These are phyloP conservation scores for Pyrus bretschneideri DNA, from an alignment of 306 rosid species.

Conservation along the genomic window DNA sequence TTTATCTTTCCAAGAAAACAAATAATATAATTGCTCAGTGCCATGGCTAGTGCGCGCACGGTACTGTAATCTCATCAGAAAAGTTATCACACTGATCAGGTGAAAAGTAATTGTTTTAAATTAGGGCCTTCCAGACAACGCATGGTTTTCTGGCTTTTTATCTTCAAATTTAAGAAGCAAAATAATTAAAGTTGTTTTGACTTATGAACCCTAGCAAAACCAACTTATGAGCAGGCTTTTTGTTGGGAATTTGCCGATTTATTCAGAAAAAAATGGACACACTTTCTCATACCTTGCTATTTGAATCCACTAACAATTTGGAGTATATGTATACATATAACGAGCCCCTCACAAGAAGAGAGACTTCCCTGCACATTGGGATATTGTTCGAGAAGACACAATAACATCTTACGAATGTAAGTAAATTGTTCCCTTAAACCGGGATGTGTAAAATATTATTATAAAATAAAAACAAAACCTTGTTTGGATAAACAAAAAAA, in stretches of 20 bases:
- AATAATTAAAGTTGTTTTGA: not conserved
- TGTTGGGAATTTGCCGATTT: constrained; percentile 21
- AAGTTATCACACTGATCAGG: not conserved
- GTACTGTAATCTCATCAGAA: not conserved
- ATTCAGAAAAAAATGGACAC: not conserved
- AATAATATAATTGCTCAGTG: not conserved
- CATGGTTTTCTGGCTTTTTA: not conserved
- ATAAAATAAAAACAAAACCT: too few relatives aligned
- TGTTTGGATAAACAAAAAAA: not conserved
- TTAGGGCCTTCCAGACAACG: constrained; percentile 4
- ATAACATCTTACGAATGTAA: too few relatives aligned
- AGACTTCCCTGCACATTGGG: not conserved
- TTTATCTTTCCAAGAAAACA: not conserved
- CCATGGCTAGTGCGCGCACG: not conserved
- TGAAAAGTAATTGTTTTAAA: not conserved
- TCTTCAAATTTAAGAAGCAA: not conserved
- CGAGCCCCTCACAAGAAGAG: not conserved
- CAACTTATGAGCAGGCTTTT: not conserved
- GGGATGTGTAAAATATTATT: not conserved
- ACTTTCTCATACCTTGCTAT: not conserved
- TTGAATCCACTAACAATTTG: not conserved
- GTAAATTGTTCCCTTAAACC: not conserved
- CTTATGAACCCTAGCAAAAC: not conserved
- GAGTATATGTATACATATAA: too few relatives aligned
- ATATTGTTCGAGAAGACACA: not conserved